phyloP scores from a whole-genome alignment of 495 filamentous ascomycete genomes.

The Hyaloscypha hepaticicola region DNA sequence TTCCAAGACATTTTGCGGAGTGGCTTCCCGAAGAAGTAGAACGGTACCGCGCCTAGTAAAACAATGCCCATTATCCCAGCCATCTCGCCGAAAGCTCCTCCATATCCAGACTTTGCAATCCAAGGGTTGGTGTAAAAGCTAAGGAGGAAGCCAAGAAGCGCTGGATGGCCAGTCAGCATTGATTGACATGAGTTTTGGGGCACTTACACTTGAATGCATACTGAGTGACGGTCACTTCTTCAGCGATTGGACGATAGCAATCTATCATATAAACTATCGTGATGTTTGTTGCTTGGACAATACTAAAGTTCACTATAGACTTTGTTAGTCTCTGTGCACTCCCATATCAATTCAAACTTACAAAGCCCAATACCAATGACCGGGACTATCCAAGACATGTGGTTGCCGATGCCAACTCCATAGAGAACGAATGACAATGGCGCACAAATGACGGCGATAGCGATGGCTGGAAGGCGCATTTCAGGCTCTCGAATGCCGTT shows the following conservation, averaged over 20 bases:
- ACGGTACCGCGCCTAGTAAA: too few species aligned
- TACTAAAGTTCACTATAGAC: conserved; percentile 46
- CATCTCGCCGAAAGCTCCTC: too few species aligned
- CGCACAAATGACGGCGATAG: conserved; percentile 40
- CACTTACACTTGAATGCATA: conserved; percentile 48
- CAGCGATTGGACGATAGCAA: conserved; percentile 50
- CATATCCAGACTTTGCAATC: too few species aligned
- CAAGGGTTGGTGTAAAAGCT: too few species aligned
- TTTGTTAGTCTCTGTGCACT: neutral
- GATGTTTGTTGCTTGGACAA: conserved; percentile 50
- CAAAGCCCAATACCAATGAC: conserved; percentile 46
- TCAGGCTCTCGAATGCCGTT: conserved; percentile 51
- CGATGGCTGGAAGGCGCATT: conserved; percentile 50
- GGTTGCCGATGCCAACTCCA: conserved; percentile 47
- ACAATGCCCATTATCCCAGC: too few species aligned
- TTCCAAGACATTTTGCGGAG: too few species aligned
- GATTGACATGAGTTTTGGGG: neutral
- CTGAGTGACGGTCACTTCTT: conserved; percentile 47
- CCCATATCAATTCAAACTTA: conserved; percentile 21
- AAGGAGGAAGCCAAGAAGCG: too few species aligned
- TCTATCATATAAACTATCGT: conserved; percentile 53
- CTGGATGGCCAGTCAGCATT: too few species aligned
- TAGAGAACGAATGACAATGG: conserved; percentile 50
- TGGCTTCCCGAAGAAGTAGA: too few species aligned
- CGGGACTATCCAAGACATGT: conserved; percentile 52